phyloP scores from a whole-genome alignment of 2,329 filamentous ascomycete genomes.

The Macrophomina tecta region DNA sequence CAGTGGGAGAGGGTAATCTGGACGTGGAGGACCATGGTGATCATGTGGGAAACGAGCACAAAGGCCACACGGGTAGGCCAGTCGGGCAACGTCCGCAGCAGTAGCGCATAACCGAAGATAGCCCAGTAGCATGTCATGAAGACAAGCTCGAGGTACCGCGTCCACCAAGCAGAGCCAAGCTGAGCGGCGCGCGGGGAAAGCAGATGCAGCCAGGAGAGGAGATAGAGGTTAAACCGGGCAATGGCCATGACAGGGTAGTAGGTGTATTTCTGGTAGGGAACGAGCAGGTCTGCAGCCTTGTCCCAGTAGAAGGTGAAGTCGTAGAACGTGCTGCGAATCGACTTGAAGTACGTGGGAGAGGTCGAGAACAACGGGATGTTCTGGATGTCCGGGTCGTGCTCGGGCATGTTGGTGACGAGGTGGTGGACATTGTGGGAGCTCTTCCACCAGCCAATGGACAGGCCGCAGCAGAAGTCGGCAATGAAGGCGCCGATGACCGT shows the following conservation, averaged over 20 bases:
- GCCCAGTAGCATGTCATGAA: constrained; percentile 84
- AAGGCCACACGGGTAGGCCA: constrained; percentile 74
- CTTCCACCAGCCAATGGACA: constrained; percentile 74
- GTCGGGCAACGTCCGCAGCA: constrained; percentile 75
- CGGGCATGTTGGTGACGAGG: constrained; percentile 67
- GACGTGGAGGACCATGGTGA: constrained; percentile 81
- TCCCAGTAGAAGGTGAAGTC: constrained; percentile 81
- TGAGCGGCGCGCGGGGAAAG: constrained; percentile 72
- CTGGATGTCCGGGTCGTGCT: constrained; percentile 51
- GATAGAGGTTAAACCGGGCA: constrained; percentile 86
- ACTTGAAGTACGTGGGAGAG: constrained; percentile 78
- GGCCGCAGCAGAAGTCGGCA: constrained; percentile 68
- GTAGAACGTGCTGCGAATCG: constrained; percentile 81
- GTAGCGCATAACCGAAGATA: constrained; percentile 82
- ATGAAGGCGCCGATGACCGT: constrained; percentile 68
- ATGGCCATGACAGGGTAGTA: constrained; percentile 84
- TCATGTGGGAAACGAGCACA: constrained; percentile 79
- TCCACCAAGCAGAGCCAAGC: constrained; percentile 82
- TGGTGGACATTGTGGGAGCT: constrained; percentile 73
- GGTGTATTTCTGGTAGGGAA: constrained; percentile 78
- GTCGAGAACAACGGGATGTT: constrained; percentile 88
- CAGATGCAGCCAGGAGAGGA: constrained; percentile 79
- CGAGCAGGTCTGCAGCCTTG: constrained; percentile 69
- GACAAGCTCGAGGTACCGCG: constrained; percentile 77
- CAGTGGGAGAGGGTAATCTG: constrained; percentile 94